Conservation (phyloP, 257 asterid genomes). For the Penstemon davidsonii region DNA sequence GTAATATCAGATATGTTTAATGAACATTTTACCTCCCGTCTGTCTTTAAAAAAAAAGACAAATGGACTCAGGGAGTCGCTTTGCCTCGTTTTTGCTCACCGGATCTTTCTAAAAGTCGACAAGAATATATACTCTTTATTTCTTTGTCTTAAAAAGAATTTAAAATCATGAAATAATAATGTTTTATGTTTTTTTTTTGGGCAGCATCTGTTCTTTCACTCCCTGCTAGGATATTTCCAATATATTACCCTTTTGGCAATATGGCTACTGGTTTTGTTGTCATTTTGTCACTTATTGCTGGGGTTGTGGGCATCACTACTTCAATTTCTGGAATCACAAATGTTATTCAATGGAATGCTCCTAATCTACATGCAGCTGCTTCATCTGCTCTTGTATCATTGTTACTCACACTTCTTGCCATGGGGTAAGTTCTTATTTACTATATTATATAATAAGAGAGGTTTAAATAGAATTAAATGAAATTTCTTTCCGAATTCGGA, state of each 20-base stretch:
- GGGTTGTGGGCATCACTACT: conserved; percentile 77
- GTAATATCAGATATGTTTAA: too few relatives aligned
- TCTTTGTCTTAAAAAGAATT: too few relatives aligned
- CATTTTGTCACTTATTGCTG: conserved; percentile 74
- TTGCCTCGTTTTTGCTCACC: too few relatives aligned
- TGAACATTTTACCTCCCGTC: too few relatives aligned
- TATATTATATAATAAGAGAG: too few relatives aligned
- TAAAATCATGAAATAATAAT: not conserved
- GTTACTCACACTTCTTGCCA: conserved; percentile 78
- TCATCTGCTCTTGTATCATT: conserved; percentile 67
- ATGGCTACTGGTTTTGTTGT: conserved; percentile 83
- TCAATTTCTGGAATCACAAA: conserved; percentile 57
- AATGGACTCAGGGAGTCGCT: too few relatives aligned
- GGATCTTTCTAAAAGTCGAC: too few relatives aligned
- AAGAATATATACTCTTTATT: too few relatives aligned
- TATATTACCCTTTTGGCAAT: conserved; percentile 82
- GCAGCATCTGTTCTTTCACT: conserved; percentile 67
- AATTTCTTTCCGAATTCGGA: too few relatives aligned
- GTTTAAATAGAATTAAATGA: too few relatives aligned
- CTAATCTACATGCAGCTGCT: conserved; percentile 76
- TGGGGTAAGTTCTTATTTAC: conserved; percentile 57
- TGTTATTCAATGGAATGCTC: conserved; percentile 51
- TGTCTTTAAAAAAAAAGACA: too few relatives aligned
- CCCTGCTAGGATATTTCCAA: conserved; percentile 73
- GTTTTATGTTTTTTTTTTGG: conserved; percentile 1